These are phyloP conservation scores for Clarireedia paspali DNA, from an alignment of 2,329 filamentous ascomycete species.

Conservation along the genomic window DNA sequence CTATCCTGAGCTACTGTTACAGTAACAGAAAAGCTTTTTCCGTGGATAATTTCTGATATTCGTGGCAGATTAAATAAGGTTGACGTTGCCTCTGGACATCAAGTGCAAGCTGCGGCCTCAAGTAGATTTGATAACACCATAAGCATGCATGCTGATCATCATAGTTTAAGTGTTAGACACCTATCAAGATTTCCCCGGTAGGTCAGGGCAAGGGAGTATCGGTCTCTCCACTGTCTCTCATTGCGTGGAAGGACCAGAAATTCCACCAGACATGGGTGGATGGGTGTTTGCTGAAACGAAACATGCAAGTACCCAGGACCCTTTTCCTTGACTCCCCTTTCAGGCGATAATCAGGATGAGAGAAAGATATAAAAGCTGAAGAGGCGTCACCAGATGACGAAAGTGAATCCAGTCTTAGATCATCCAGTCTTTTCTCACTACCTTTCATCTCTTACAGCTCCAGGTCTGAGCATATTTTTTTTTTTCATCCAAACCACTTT, in stretches of 20 bases:
- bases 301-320: neutral
- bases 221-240: neutral
- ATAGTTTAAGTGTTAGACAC: neutral
- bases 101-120: neutral
- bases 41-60: neutral
- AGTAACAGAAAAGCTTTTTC: neutral
- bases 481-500: neutral
- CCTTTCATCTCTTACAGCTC: neutral
- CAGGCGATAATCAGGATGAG: neutral
- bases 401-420: conserved; percentile 1
- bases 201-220: neutral
- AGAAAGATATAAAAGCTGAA: neutral
- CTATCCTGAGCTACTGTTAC: neutral
- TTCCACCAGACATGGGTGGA: neutral
- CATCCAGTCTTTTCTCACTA: conserved; percentile 5
- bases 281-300: neutral
- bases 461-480: conserved; percentile 3
- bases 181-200: neutral
- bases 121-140: neutral
- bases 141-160: neutral
- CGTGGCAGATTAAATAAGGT: neutral
- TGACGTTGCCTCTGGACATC: neutral
- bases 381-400: neutral
- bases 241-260: neutral
- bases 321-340: neutral